Conservation (phyloP, 176 grass and related monocot species). For the Puccinellia tenuiflora region DNA sequence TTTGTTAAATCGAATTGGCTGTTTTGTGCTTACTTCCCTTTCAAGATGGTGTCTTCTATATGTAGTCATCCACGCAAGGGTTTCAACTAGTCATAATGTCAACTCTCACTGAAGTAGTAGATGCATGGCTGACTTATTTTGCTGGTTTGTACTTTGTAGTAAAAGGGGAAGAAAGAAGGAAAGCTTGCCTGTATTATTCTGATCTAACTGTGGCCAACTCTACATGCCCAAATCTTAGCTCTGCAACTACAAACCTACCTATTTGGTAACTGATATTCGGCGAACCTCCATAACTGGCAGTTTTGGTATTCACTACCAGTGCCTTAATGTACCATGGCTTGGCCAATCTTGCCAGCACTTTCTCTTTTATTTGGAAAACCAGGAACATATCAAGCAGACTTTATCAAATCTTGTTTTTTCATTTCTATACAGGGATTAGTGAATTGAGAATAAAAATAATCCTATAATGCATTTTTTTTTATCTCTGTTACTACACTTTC, state of each 20-base stretch:
- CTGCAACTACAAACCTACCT: constrained; percentile 35
- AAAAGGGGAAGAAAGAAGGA: constrained; percentile 46
- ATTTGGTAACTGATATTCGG: constrained; percentile 57
- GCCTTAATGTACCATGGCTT: constrained; percentile 38
- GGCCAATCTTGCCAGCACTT: constrained; percentile 20
- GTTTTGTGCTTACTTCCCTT: background rate
- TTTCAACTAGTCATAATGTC: constrained; percentile 31
- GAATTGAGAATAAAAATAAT: background rate
- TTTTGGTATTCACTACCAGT: constrained; percentile 35
- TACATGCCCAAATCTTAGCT: constrained; percentile 42
- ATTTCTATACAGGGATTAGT: background rate
- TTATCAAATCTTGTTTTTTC: constrained; percentile 10
- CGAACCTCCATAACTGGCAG: constrained; percentile 44
- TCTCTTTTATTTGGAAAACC: constrained; percentile 15
- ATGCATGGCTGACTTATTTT: constrained; percentile 44
- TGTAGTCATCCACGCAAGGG: constrained; percentile 32
- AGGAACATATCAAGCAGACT: background rate
- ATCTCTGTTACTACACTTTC: background rate
- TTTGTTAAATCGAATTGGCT: background rate
- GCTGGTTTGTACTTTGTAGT: constrained; percentile 58
- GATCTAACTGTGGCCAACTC: constrained; percentile 34
- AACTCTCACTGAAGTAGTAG: constrained; percentile 34
- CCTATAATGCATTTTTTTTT: background rate
- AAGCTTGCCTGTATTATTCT: constrained; percentile 51
- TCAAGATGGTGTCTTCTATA: constrained; percentile 9